Percentiles rank a stretch among this genome's conserved stretches.
Conservation (phyloP, 441 rosid genomes). For the Breynia disticha region DNA sequence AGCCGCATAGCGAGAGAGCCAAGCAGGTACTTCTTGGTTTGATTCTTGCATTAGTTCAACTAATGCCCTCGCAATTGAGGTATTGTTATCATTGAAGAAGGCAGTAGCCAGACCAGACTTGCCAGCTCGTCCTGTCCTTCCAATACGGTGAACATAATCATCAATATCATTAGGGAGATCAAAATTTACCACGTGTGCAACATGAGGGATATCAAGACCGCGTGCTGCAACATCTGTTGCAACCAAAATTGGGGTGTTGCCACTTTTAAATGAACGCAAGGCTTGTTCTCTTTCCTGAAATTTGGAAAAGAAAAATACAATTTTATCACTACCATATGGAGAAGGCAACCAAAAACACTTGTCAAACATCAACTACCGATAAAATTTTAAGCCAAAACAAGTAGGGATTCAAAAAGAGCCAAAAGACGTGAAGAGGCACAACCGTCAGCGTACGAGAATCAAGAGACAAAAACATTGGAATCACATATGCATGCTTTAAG, state of each 20-base stretch:
- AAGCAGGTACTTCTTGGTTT: slow-evolving; percentile 88
- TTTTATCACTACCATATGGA: not conserved
- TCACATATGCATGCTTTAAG: too few species aligned
- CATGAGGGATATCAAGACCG: slow-evolving; percentile 90
- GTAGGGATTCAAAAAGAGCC: not conserved
- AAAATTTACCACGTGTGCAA: slow-evolving; percentile 85
- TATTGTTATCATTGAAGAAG: slow-evolving; percentile 76
- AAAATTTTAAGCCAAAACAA: not conserved
- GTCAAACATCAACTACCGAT: not conserved
- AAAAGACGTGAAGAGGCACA: too few species aligned
- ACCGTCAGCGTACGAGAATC: too few species aligned
- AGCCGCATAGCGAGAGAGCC: slow-evolving; percentile 68
- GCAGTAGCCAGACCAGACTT: slow-evolving; percentile 86
- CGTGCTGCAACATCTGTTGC: slow-evolving; percentile 97
- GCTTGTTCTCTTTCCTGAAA: slow-evolving; percentile 90
- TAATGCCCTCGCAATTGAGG: slow-evolving; percentile 60
- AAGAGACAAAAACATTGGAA: too few species aligned
- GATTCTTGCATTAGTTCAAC: slow-evolving; percentile 85
- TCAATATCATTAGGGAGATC: slow-evolving; percentile 95
- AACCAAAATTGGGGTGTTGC: slow-evolving; percentile 79
- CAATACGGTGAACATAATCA: slow-evolving; percentile 90
- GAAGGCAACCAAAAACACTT: not conserved
- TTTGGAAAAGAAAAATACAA: not conserved
- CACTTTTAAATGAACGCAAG: slow-evolving; percentile 72
- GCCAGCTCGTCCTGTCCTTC: slow-evolving; percentile 93